These are phyloP conservation scores for Pisolithus tinctorius DNA, from an alignment of 768 basidiomycete species.

Conservation along the genomic window DNA sequence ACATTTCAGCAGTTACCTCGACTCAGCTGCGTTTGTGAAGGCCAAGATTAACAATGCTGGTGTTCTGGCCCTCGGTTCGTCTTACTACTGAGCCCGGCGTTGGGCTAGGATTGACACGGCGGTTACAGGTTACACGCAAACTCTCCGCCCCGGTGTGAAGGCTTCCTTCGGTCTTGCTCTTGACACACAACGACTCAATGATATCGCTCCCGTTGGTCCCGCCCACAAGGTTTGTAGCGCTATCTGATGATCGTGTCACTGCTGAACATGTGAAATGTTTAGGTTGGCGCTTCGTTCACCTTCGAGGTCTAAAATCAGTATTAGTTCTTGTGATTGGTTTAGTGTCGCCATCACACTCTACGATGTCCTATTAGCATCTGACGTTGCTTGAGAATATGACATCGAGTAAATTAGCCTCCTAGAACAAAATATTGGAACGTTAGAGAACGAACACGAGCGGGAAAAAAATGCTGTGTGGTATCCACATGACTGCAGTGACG, in stretches of 20 bases:
- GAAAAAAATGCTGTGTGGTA: conserved; percentile 57
- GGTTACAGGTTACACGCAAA: conserved; percentile 76
- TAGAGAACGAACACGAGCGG: too few species aligned
- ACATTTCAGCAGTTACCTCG: conserved; percentile 53
- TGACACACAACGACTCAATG: conserved; percentile 89
- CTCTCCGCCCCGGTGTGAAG: conserved; percentile 89
- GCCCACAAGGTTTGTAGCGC: conserved; percentile 61
- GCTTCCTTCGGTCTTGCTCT: conserved; percentile 91
- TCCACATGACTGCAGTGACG: too few species aligned
- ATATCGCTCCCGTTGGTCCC: conserved; percentile 52
- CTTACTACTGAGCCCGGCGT: neutral
- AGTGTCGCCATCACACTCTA: neutral
- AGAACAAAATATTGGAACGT: neutral
- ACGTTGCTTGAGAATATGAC: too few species aligned
- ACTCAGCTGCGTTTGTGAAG: conserved; percentile 89
- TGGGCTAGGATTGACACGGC: conserved; percentile 8
- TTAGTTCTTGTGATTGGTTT: conserved; percentile 15
- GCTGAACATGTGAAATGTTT: neutral
- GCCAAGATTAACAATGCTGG: conserved; percentile 98
- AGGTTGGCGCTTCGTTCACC: conserved; percentile 68
- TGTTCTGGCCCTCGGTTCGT: conserved; percentile 74
- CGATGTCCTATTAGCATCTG: too few species aligned
- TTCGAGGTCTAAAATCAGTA: conserved; percentile 58
- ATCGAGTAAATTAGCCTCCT: neutral
- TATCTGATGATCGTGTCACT: neutral